Evolutionary conservation across 768 basidiomycete species (phyloP).

Genomic region (Termitomyces sp.): DNA sequence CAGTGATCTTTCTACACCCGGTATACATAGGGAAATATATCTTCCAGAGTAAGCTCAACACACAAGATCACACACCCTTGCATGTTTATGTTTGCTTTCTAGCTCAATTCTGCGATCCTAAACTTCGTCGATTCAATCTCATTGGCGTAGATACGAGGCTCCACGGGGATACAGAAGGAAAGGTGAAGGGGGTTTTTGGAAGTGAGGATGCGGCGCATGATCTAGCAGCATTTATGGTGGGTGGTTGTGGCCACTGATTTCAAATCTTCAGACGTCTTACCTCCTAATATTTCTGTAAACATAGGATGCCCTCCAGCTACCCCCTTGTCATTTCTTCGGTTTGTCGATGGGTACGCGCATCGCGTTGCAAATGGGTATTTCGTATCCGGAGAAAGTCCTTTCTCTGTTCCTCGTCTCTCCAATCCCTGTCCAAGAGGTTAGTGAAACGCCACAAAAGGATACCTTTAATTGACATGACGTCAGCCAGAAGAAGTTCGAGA

Average conservation of each 20-base stretch:
- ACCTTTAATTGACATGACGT: background rate
- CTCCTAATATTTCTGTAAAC: background rate
- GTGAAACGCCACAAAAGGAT: no score
- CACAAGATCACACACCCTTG: background rate
- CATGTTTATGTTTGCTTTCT: background rate
- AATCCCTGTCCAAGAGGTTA: conserved; percentile 24
- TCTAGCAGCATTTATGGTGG: conserved; percentile 28
- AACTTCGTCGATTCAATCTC: conserved; percentile 30
- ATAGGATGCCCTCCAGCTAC: conserved; percentile 30
- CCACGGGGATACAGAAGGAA: conserved; percentile 26
- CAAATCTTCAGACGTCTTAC: background rate
- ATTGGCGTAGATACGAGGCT: conserved; percentile 25
- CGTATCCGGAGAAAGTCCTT: conserved; percentile 25
- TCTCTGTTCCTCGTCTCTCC: conserved; percentile 32
- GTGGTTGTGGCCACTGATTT: background rate
- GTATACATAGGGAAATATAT: conserved; percentile 25
- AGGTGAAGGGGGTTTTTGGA: conserved; percentile 19
- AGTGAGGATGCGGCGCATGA: conserved; percentile 27
- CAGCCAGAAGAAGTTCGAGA: conserved; percentile 26
- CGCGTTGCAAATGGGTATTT: conserved; percentile 26
- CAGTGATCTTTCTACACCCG: conserved; percentile 29
- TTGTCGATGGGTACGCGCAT: conserved; percentile 31
- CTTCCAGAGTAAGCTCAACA: conserved; percentile 22
- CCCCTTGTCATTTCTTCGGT: conserved; percentile 30
- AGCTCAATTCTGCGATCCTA: conserved; percentile 11